Percentiles rank a stretch among this genome's conserved stretches.
These are phyloP conservation scores for Ilyonectria sp. DNA, from an alignment of 2,329 filamentous ascomycete species.

Conservation along the genomic window DNA sequence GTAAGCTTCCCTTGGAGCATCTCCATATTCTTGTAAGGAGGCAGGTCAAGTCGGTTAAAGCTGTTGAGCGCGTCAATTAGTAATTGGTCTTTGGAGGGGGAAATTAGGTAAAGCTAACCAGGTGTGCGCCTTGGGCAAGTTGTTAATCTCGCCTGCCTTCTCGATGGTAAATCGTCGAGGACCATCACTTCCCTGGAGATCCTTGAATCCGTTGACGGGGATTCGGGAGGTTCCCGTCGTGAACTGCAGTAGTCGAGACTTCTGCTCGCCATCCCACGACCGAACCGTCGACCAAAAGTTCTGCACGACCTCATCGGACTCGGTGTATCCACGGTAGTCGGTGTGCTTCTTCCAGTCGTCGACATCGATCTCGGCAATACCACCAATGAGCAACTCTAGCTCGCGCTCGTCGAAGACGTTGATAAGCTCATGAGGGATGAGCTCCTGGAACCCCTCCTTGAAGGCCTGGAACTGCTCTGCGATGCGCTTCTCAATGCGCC, in stretches of 20 bases:
- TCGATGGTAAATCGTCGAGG: constrained; percentile 97
- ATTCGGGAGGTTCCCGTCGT: constrained; percentile 98
- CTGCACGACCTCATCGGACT: constrained; percentile 96
- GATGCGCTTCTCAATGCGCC: constrained; percentile 98
- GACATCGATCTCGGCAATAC: constrained; percentile 99
- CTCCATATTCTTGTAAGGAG: constrained; percentile 92
- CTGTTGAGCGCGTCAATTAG: constrained; percentile 62
- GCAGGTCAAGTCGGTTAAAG: constrained; percentile 97
- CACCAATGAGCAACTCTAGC: constrained; percentile 94
- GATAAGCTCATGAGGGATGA: constrained; percentile 95
- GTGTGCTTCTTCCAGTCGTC: constrained; percentile 99
- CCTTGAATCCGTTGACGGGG: constrained; percentile 99
- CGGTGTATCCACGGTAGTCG: constrained; percentile 98
- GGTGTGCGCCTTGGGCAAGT: constrained; percentile 96
- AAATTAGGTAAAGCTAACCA: constrained; percentile 76
- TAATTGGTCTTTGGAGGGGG: background rate
- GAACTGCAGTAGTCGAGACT: constrained; percentile 95
- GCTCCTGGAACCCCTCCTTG: constrained; percentile 96
- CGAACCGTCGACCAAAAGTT: constrained; percentile 99
- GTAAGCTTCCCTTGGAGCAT: constrained; percentile 90
- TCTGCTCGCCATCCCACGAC: constrained; percentile 98
- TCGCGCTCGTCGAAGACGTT: constrained; percentile 99
- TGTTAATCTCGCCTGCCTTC: constrained; percentile 91
- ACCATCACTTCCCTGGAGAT: constrained; percentile 96
- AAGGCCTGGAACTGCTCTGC: constrained; percentile 99